Evolutionary conservation across 2,329 filamentous ascomycete genomes (phyloP).

Genomic region (Coleophoma eucalyptorum): DNA sequence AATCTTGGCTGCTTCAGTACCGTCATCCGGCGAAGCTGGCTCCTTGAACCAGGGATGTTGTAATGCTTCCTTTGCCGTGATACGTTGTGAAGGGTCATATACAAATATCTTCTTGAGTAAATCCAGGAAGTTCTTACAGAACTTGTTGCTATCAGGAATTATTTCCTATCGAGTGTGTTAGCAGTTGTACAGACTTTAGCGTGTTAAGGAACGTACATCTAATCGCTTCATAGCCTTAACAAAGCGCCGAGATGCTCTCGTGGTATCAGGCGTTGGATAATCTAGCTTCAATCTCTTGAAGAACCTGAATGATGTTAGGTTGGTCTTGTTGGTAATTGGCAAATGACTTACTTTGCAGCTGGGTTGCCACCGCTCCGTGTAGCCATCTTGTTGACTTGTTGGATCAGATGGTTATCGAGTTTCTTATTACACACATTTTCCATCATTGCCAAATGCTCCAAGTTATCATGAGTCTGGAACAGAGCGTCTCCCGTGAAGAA

Average conservation of each 20-base stretch:
- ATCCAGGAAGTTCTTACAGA: slow-evolving; percentile 60
- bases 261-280: slow-evolving; percentile 61
- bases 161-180: slow-evolving; percentile 50
- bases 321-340: neutral
- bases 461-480: slow-evolving; percentile 70
- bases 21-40: slow-evolving; percentile 58
- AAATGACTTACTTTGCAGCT: slow-evolving; percentile 57
- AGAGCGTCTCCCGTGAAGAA: slow-evolving; percentile 69
- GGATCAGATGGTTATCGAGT: slow-evolving; percentile 56
- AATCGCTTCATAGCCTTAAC: slow-evolving; percentile 71
- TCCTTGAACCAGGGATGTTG: slow-evolving; percentile 68
- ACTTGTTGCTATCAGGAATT: slow-evolving; percentile 53
- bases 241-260: slow-evolving; percentile 60
- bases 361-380: slow-evolving; percentile 54
- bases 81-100: slow-evolving; percentile 61
- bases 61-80: slow-evolving; percentile 63
- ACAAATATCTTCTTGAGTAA: slow-evolving; percentile 64
- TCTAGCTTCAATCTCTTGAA: slow-evolving; percentile 64
- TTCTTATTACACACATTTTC: slow-evolving; percentile 59
- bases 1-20: slow-evolving; percentile 65
- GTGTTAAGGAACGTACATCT: slow-evolving; percentile 40
- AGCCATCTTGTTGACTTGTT: slow-evolving; percentile 51
- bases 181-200: neutral
- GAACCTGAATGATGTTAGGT: slow-evolving; percentile 45
- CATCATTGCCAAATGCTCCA: slow-evolving; percentile 75